Conservation (phyloP, 148 eudicot species). For the Nyssa sinensis region DNA sequence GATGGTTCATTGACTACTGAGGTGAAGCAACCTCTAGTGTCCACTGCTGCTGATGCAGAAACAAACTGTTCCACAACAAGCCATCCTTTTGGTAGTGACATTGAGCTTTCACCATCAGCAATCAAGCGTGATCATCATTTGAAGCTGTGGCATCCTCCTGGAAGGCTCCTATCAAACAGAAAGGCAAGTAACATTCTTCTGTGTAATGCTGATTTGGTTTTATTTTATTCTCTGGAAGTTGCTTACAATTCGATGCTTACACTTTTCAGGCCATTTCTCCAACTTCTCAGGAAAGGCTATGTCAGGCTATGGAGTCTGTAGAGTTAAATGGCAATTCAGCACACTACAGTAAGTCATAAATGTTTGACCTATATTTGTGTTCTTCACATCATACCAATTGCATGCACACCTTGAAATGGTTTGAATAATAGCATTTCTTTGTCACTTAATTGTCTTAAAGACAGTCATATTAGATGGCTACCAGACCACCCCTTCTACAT, state of each 20-base stretch:
- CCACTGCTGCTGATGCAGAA: too few species aligned
- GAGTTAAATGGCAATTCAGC: slow-evolving; percentile 31
- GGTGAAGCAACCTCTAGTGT: slow-evolving; percentile 18
- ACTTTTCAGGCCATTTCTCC: slow-evolving; percentile 74
- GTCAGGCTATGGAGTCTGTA: slow-evolving; percentile 54
- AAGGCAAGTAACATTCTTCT: slow-evolving; percentile 47
- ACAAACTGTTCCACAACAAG: too few species aligned
- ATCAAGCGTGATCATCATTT: slow-evolving; percentile 16
- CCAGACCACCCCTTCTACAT: background rate
- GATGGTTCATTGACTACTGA: slow-evolving; percentile 17
- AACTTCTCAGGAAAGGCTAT: slow-evolving; percentile 64
- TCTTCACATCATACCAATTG: too few species aligned
- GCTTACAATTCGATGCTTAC: slow-evolving; percentile 11
- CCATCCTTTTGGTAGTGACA: too few species aligned
- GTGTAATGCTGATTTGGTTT: background rate
- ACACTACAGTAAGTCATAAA: slow-evolving; percentile 47
- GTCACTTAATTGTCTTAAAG: background rate
- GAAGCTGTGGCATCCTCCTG: slow-evolving; percentile 47
- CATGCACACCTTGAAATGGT: slow-evolving; percentile 4
- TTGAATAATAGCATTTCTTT: background rate
- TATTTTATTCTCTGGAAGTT: background rate
- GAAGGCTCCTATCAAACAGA: slow-evolving; percentile 68
- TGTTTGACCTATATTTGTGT: too few species aligned
- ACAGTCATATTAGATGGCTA: too few species aligned
- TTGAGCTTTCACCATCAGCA: slow-evolving; percentile 25